Base-by-base conservation (phyloP, 106 monocot species). In the Ottelia alismoides region DNA sequence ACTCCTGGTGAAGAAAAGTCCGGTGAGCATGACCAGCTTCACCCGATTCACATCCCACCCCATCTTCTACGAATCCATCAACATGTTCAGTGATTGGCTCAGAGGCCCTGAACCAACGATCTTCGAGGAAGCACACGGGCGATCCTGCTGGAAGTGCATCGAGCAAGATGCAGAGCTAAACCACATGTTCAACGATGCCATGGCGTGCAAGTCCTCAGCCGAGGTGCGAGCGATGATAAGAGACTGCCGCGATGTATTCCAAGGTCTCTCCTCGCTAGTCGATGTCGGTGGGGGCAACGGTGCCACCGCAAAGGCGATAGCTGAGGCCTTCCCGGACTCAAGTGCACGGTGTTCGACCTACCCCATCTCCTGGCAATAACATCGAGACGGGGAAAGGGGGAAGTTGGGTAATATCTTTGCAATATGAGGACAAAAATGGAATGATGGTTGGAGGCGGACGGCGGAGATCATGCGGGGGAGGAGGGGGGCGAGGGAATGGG, bases 221-320 rank as follows among this genome's bases (percentile, higher is more conserved):
- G 40, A 6, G 16, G 6, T 16, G 6, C 40, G 40, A 43, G 10
- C 40, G 1, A 20, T 73, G 18, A 21, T 62, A 9, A 47, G 16
- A 17, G 44, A 63, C 21, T 47, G 53, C 17, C 16, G 40, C 7
- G 51, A 53, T 2, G 56, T 56, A 1, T 68, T 74, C 22, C 6
- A 25, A 4, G 50, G 50, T 2, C 0, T 62, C 20, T 2, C 11
- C n/a, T 43, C 62, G 0, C 47, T 74, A 28, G 56, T 68, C 16
- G 67, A 73, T 22, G 67, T 73, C 11, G 73, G 61, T 4, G 73
- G 73, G 3, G 60, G 59, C 1, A 58, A 4, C 7, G 73, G 73
- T 0, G 23, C 66, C 14, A 22, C 58, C 2, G 61, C 68, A 4
- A 49, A 2, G 22, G 56, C 35, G 40, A 23, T 62, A 1, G 61